These are phyloP conservation scores for Darksidea phi DNA, from an alignment of 495 filamentous ascomycete genomes.

Conservation along the genomic window DNA sequence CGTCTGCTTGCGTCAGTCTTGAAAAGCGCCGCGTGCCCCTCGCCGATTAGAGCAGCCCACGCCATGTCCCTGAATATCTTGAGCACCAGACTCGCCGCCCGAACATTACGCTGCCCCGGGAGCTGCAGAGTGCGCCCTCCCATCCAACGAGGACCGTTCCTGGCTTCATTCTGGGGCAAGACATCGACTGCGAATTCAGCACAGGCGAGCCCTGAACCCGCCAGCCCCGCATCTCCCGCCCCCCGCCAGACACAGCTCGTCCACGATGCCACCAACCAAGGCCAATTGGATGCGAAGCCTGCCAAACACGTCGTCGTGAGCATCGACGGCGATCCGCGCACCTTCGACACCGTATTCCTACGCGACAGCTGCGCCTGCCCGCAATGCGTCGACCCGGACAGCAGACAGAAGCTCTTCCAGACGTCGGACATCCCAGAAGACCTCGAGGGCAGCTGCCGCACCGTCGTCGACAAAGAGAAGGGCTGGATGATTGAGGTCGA, in stretches of 20 bases:
- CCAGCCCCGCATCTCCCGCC: not conserved
- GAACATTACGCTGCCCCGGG: not conserved
- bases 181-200: not conserved
- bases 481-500: slow-evolving; percentile 53
- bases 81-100: slow-evolving; percentile 16
- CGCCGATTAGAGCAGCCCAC: not conserved
- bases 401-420: slow-evolving; percentile 78
- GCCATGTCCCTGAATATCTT: slow-evolving; percentile 21
- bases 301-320: slow-evolving; percentile 29
- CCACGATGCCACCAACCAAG: slow-evolving; percentile 30
- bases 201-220: slow-evolving; percentile 4
- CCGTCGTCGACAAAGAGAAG: slow-evolving; percentile 31
- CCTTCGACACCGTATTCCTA: slow-evolving; percentile 53
- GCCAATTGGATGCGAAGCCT: slow-evolving; percentile 32
- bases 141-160: not conserved
- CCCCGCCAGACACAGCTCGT: slow-evolving; percentile 25
- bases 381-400: slow-evolving; percentile 70
- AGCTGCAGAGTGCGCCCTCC: not conserved
- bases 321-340: slow-evolving; percentile 30
- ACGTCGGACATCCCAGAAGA: slow-evolving; percentile 65
- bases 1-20: not conserved
- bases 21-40: slow-evolving; percentile 1
- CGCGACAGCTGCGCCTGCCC: slow-evolving; percentile 76
- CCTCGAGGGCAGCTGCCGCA: slow-evolving; percentile 43
- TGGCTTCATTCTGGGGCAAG: not conserved